Conservation (phyloP, 2,329 filamentous ascomycete genomes). For the Colletotrichum cuscutae region DNA sequence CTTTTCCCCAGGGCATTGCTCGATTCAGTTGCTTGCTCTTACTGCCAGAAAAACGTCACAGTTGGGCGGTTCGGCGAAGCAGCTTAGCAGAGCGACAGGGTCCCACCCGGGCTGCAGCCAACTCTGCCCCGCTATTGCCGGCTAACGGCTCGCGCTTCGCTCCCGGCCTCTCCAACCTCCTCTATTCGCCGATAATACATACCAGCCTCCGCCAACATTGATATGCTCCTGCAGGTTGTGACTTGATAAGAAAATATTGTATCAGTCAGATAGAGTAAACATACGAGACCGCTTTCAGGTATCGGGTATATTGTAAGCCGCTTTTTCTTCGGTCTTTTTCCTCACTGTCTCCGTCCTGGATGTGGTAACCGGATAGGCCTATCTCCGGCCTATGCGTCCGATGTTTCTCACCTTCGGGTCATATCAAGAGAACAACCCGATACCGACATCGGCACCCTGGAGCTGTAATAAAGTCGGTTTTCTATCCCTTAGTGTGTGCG, state of each 20-base stretch:
- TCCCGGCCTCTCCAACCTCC: constrained; percentile 1
- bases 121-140: constrained; percentile 6
- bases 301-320: background rate
- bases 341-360: background rate
- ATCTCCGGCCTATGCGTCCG: background rate
- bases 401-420: background rate
- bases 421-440: background rate
- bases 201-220: background rate
- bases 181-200: background rate
- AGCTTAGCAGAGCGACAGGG: background rate
- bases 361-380: background rate
- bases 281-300: background rate
- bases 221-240: background rate
- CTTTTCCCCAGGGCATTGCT: background rate
- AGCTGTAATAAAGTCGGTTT: background rate
- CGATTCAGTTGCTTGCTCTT: background rate
- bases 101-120: constrained; percentile 5
- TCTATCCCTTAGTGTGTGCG: background rate
- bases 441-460: background rate
- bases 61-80: background rate
- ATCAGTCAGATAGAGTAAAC: background rate
- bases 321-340: background rate
- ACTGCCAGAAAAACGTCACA: constrained; percentile 2
- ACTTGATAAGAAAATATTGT: background rate
- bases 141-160: background rate